Percentiles rank a stretch among this genome's conserved stretches.
phyloP scores from a whole-genome alignment of 345 rosid genomes.

The Physaria fendleri region DNA sequence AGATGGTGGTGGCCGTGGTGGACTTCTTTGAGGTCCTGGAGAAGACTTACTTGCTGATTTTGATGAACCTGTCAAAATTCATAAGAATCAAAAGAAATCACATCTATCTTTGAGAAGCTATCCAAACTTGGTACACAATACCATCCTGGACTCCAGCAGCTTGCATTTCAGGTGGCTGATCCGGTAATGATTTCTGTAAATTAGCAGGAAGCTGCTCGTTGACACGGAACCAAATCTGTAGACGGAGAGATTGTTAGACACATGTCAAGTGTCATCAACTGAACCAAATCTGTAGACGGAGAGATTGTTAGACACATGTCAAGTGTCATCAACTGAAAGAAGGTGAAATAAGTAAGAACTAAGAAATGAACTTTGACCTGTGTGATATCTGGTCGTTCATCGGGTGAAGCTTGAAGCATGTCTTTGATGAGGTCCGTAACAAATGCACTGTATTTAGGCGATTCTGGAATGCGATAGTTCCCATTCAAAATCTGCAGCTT shows the following conservation, averaged over 20 bases:
- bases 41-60: constrained; percentile 50
- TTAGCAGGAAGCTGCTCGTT: constrained; percentile 74
- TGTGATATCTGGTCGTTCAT: constrained; percentile 94
- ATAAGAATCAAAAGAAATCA: constrained; percentile 12
- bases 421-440: constrained; percentile 69
- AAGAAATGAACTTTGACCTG: constrained; percentile 68
- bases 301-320: constrained; percentile 47
- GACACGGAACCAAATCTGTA: constrained; percentile 95
- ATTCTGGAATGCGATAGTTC: constrained; percentile 82
- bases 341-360: constrained; percentile 63
- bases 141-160: constrained; percentile 48
- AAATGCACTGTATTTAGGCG: constrained; percentile 62
- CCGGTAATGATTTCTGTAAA: constrained; percentile 82
- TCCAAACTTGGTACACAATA: constrained; percentile 22
- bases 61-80: constrained; percentile 40
- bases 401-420: constrained; percentile 91
- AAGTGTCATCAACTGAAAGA: constrained; percentile 64
- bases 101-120: constrained; percentile 1
- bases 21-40: constrained; percentile 74
- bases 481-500: constrained; percentile 91
- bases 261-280: constrained; percentile 59
- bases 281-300: constrained; percentile 83
- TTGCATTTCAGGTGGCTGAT: constrained; percentile 64
- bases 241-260: constrained; percentile 44
- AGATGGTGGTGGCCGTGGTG: constrained; percentile 63